Evolutionary conservation across 164 flowering plant genomes (phyloP), one percentile per base, ranked within the genome.

Genomic region (Echeveria elegans): DNA sequence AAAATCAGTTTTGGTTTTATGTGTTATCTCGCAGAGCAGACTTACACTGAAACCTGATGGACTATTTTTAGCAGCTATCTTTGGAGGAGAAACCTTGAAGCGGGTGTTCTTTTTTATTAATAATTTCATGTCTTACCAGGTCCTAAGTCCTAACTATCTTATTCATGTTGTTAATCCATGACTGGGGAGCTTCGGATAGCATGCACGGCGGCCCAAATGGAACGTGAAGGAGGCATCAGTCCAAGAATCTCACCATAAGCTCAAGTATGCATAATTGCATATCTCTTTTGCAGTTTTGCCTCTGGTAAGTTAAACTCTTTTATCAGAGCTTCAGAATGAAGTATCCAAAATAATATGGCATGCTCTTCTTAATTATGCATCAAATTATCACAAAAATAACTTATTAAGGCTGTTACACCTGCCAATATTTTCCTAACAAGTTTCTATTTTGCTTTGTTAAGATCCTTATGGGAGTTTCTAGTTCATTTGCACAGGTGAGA

Each of bases 141-240:
- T 11, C 66, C 34, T 29, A 30, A 60, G 30, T n/a, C n/a, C 32
- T 28, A 29, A 58, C 29, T 38, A 50, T 66, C 56, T 29, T 64
- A 38, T 41, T 21, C 1, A 61, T 78, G 63, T 16, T 53, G 67
- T 43, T 18, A 64, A 10, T 52, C 45, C 67, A 64, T 69, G 21
- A 68, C 9, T 48, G 83, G 96, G 81, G 99, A 94, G 77, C 79
- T 94, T 66, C 82, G 96, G 74, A 85, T 94, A 74, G 95, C 97
- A 41, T 91, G 97, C 74, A 94, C 99, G 12, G 67, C 88, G 58
- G 96, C 97, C 69, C 96, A 94, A 66, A 88, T 94, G 89, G 99
- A 94, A 78, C 90, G 99, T 68, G 99, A 94, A 77, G 99, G 99
- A 64, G 99, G 97, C 70, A 88, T 91, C 69, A 94, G 97, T 77